These are phyloP conservation scores for Simmondsia chinensis DNA, from an alignment of 148 eudicot genomes.

Conservation along the genomic window DNA sequence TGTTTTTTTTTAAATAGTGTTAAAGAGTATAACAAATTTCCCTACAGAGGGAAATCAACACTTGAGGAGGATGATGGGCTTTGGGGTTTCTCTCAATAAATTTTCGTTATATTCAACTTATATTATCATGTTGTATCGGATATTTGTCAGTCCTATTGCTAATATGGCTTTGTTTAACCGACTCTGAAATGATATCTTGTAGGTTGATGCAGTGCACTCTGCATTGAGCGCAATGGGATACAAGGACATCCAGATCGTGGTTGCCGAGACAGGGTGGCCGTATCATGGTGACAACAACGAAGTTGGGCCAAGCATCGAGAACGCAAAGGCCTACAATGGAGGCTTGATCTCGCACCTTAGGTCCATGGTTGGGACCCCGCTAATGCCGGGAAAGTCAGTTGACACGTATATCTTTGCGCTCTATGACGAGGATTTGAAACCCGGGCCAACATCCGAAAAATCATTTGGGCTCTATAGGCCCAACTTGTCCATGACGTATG, in stretches of 20 bases:
- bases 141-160: too few relatives aligned
- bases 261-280: slow-evolving; percentile 76
- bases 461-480: slow-evolving; percentile 50
- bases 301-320: slow-evolving; percentile 47
- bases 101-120: too few relatives aligned
- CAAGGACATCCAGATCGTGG: slow-evolving; percentile 38
- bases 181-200: slow-evolving; percentile 3
- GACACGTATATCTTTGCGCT: slow-evolving; percentile 53
- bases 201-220: slow-evolving; percentile 51
- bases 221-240: slow-evolving; percentile 44
- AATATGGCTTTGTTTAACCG: too few relatives aligned
- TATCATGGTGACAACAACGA: slow-evolving; percentile 43
- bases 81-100: too few relatives aligned
- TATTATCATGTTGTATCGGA: too few relatives aligned
- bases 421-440: slow-evolving; percentile 51
- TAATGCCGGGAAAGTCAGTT: slow-evolving; percentile 48
- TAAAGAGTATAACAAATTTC: too few relatives aligned
- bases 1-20: too few relatives aligned
- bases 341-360: slow-evolving; percentile 39
- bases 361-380: slow-evolving; percentile 53
- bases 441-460: slow-evolving; percentile 46
- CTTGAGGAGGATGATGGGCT: too few relatives aligned
- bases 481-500: slow-evolving; percentile 33
- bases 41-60: too few relatives aligned
- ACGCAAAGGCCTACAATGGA: slow-evolving; percentile 51